Base-by-base conservation (phyloP, 768 basidiomycete genomes). In the Boletellus ananas region DNA sequence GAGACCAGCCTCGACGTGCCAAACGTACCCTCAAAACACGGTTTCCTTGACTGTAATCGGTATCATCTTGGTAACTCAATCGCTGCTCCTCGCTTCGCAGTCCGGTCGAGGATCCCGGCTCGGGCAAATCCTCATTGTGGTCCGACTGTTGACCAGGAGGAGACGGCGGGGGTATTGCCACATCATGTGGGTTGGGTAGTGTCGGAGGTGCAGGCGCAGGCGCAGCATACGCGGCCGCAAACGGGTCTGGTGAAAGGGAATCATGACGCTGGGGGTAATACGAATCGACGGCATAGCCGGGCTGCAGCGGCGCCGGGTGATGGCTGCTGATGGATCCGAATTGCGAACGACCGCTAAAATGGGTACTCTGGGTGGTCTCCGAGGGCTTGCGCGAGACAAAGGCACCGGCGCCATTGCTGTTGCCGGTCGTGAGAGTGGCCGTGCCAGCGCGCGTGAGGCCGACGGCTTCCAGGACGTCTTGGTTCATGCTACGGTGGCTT, bases 31-130 rank as follows among this genome's bases (percentile, higher is more conserved):
- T 69, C 38, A 67, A 48, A 6, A 67, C 23, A 34, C 67, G 65
- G 29, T 49, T 52, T 10, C 60, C 54, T 4, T 69, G 65, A 6
- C 57, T 57, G 20, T 67, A 67, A 45, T 69, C 65, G 20, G 58
- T 4, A 36, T 67, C 54, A 9, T 68, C 65, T 42, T 61, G 60
- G 39, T 69, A 68, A 20, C 65, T 66, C 58, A 60, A n/a, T 7
- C 65, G 64, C 16, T 50, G 58, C 17, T 59, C 65, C 1, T 63
- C 64, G 16, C 49, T 33, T 2, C 34, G 40, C 27, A 47, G 25
- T 6, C 53, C 47, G 3, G 48, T 40, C 17, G 53, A 53, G 8
- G 55, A 43, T 5, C 27, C 44, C 18, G 43, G 4, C 0, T 61
- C 57, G 10, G 37, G 35, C 6, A 29, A 9, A 11, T 52, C 60